Evolutionary conservation across 2,329 filamentous ascomycete species (phyloP), one percentile per base, ranked within the genome.

Genomic region (Aspergillus intermedius): DNA sequence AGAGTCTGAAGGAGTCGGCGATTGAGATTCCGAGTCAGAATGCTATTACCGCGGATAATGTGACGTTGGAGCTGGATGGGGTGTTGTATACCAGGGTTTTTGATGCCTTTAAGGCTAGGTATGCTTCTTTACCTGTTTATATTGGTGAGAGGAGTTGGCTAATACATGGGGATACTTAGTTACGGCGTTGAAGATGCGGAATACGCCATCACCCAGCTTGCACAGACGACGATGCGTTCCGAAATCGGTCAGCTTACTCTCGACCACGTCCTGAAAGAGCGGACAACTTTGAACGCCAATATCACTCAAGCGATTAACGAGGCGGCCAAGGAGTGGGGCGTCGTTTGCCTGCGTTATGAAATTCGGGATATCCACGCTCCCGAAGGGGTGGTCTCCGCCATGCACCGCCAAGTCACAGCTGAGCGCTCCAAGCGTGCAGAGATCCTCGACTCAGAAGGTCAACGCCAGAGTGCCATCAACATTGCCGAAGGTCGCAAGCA

Each of bases 241-340:
- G 93, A 98, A 72, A 98, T 98, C 62, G 93, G 93, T 56, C 93
- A 97, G 71, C 79, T 98, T 51, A 88, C 89, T 1, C 86, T 98
- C 60, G 93, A 98, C 71, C 91, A 98, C 72, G 93, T 98, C 41
- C 81, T 98, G 50, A 97, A 97, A 70, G 93, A 98, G 77, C 89
- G 93, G 55, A 89, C 91, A 3, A 88, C 90, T 17, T 84, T 98
- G 58, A 98, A 98, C 77, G 90, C 83, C 56, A 97, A 98, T 74
- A 98, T 98, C 67, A 97, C 93, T n/a, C 86, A 88, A 49, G 91
- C 93, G 40, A 97, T 98, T 78, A 98, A 98, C 69, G 91, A 97
- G 69, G 93, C 93, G 1, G 91, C 93, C 4, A 86, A 94, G 62
- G 91, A 91, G 47, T 98, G 93, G 93, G 93, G 93, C 51, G 89